These are phyloP conservation scores for Camelina neglecta DNA, from an alignment of 345 rosid genomes.

Conservation along the genomic window DNA sequence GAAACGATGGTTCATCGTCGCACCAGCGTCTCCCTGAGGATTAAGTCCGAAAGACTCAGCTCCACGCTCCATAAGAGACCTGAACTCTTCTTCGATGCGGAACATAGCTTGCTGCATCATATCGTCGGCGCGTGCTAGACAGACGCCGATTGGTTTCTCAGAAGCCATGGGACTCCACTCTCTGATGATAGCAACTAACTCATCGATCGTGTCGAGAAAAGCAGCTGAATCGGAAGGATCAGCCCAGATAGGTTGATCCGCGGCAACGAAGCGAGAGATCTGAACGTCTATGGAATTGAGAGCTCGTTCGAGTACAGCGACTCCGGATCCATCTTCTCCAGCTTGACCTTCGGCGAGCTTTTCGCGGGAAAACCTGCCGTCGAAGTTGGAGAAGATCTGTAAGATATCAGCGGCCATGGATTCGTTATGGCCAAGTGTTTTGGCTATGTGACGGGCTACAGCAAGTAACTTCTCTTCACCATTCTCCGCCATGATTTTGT, in stretches of 20 bases:
- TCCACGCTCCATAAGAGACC: conserved; percentile 77
- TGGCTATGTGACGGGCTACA: conserved; percentile 91
- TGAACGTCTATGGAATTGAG: conserved; percentile 63
- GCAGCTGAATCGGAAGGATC: conserved; percentile 75
- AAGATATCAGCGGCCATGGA: conserved; percentile 84
- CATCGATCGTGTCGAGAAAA: conserved; percentile 79
- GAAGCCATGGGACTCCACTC: conserved; percentile 61
- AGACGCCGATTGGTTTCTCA: conserved; percentile 57
- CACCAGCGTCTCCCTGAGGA: conserved; percentile 41
- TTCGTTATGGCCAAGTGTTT: conserved; percentile 83
- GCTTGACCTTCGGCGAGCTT: conserved; percentile 54
- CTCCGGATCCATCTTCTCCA: conserved; percentile 52
- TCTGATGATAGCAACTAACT: conserved; percentile 55
- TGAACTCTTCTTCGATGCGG: conserved; percentile 76
- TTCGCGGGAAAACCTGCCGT: conserved; percentile 89
- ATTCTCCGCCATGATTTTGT: conserved; percentile 53
- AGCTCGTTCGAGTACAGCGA: conserved; percentile 56
- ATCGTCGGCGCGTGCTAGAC: conserved; percentile 75
- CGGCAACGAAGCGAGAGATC: conserved; percentile 72
- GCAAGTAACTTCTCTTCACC: conserved; percentile 95
- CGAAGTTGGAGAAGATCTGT: conserved; percentile 91
- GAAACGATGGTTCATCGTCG: conserved; percentile 44
- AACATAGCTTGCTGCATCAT: conserved; percentile 84
- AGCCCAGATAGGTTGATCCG: conserved; percentile 81
- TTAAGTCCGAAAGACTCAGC: conserved; percentile 61